Percentiles rank a stretch among this genome's conserved stretches.
phyloP scores from a whole-genome alignment of 2,329 filamentous ascomycete genomes.

The Epichloe uncinata region DNA sequence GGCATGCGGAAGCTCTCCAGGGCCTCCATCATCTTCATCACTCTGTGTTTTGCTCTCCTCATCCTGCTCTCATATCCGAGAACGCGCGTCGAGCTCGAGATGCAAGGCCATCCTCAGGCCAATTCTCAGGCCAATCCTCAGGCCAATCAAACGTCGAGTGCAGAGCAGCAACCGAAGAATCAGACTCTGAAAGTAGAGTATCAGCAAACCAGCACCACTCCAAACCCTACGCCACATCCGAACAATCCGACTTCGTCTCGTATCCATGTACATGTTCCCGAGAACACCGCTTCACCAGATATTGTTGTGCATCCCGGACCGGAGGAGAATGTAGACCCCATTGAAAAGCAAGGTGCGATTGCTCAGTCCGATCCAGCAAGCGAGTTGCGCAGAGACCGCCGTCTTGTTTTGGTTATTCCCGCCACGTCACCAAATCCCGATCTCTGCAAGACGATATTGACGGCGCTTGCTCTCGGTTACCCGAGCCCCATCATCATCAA shows the following conservation, averaged over 20 bases:
- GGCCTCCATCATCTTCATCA: background rate
- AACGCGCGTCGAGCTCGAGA: background rate
- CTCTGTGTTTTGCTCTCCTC: background rate
- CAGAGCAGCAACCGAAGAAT: background rate
- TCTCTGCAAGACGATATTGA: slow-evolving; percentile 13
- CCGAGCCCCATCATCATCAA: slow-evolving; percentile 13
- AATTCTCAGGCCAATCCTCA: background rate
- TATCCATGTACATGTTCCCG: background rate
- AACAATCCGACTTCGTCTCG: background rate
- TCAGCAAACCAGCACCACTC: background rate
- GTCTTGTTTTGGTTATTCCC: slow-evolving; percentile 10
- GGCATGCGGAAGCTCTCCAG: background rate
- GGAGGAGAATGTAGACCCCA: background rate
- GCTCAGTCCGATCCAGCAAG: background rate
- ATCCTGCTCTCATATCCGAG: background rate
- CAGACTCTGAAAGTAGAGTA: background rate
- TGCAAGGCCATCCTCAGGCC: background rate
- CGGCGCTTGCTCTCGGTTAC: slow-evolving; percentile 10
- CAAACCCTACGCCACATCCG: background rate
- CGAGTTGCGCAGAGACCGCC: slow-evolving; percentile 3
- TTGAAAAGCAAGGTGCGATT: background rate
- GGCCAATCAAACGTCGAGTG: background rate
- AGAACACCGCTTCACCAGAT: background rate
- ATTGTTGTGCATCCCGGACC: background rate
- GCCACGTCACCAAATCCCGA: slow-evolving; percentile 8